Conservation (phyloP, 2,329 filamentous ascomycete genomes). For the Microsporum canis region DNA sequence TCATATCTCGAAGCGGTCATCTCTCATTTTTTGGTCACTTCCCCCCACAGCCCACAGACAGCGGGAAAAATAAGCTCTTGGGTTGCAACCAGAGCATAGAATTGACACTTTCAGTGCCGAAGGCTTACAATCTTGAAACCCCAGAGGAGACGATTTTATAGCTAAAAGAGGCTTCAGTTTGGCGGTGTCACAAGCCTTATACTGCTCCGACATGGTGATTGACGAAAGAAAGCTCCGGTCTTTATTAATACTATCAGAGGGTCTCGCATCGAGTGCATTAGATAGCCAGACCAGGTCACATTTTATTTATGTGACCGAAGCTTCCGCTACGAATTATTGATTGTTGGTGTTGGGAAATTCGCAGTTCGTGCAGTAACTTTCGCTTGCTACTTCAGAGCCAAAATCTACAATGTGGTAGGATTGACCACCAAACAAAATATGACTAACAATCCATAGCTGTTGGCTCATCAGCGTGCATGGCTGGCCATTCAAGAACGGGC, state of each 20-base stretch:
- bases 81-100: not conserved
- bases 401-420: no score
- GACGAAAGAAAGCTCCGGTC: not conserved
- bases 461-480: no score
- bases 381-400: not conserved
- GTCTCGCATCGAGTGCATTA: not conserved
- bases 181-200: not conserved
- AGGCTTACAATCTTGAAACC: no score
- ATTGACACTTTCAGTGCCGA: no score
- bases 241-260: not conserved
- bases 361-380: not conserved
- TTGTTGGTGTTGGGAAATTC: not conserved
- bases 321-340: not conserved
- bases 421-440: no score
- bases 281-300: not conserved
- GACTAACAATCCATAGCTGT: no score
- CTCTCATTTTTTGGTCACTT: not conserved
- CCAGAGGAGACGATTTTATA: no score
- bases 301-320: not conserved
- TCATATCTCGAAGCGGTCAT: not conserved
- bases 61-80: not conserved
- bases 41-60: not conserved
- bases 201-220: not conserved
- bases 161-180: not conserved
- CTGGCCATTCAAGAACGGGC: no score